Evolutionary conservation across 805 yeast genomes (phyloP).

Genomic region (Cyberlindnera misumaiensis): DNA sequence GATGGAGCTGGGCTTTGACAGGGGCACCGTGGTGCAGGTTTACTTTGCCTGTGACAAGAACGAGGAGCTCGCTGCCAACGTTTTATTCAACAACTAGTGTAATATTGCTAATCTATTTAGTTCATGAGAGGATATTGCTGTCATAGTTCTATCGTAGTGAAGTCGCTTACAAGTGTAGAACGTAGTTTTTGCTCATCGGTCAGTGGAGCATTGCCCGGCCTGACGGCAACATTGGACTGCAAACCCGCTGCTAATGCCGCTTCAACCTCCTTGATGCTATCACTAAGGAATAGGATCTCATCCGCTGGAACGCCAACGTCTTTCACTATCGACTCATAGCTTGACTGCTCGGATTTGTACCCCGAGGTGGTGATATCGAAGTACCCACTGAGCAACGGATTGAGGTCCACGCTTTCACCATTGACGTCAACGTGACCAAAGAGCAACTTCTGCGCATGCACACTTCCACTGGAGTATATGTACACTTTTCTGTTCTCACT

Average conservation of each 20-base stretch:
- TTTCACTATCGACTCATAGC: slow-evolving; percentile 52
- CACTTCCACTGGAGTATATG: slow-evolving; percentile 87
- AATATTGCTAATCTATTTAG: not conserved
- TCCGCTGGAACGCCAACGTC: slow-evolving; percentile 29
- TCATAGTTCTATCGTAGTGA: slow-evolving; percentile 13
- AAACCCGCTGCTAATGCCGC: slow-evolving; percentile 71
- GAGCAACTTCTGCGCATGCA: slow-evolving; percentile 77
- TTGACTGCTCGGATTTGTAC: slow-evolving; percentile 46
- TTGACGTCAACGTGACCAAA: slow-evolving; percentile 53
- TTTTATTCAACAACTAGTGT: slow-evolving; percentile 53
- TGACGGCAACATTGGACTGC: slow-evolving; percentile 47
- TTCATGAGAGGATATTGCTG: not conserved
- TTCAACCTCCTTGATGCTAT: slow-evolving; percentile 66
- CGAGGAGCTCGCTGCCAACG: slow-evolving; percentile 94
- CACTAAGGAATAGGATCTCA: slow-evolving; percentile 64
- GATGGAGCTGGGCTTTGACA: slow-evolving; percentile 89
- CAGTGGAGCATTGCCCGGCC: slow-evolving; percentile 69
- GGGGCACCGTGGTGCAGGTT: slow-evolving; percentile 82
- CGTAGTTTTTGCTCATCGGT: slow-evolving; percentile 27
- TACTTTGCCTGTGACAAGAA: slow-evolving; percentile 97
- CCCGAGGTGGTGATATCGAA: slow-evolving; percentile 87
- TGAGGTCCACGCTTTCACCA: slow-evolving; percentile 42
- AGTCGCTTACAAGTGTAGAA: slow-evolving; percentile 24
- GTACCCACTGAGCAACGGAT: slow-evolving; percentile 51
- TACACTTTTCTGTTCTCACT: slow-evolving; percentile 33